Evolutionary conservation across 73 alveolate species (phyloP).

Genomic region (Uronychia setigera): DNA sequence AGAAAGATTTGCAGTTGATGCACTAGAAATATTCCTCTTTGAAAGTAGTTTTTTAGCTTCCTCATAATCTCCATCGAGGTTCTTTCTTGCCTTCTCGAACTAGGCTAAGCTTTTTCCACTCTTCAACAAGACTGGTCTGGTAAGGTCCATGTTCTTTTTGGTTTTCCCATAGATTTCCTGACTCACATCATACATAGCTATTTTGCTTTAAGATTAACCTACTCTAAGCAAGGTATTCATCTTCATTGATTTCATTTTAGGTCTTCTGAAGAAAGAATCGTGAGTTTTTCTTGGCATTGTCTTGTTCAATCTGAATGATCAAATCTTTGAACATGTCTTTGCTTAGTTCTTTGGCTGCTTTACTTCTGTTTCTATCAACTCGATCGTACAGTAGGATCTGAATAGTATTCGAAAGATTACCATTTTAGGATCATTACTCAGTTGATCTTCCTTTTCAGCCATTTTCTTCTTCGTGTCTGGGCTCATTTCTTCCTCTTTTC

Average conservation of each 20-base stretch:
- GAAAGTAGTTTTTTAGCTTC: neutral
- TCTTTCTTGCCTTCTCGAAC: neutral
- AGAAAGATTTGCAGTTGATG: neutral
- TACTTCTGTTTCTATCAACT: neutral
- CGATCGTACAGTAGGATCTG: neutral
- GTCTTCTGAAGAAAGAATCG: neutral
- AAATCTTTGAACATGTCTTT: neutral
- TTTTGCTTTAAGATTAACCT: neutral
- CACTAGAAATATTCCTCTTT: neutral
- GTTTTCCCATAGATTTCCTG: neutral
- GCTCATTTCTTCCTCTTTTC: neutral
- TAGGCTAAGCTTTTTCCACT: neutral
- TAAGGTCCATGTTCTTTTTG: neutral
- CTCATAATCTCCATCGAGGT: neutral
- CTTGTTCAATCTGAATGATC: neutral
- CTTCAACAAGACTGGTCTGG: neutral
- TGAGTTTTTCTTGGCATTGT: neutral
- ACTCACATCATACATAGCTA: neutral
- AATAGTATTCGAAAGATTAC: neutral
- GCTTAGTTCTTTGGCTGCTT: neutral
- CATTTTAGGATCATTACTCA: neutral
- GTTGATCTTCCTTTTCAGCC: neutral
- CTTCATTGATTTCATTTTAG: neutral
- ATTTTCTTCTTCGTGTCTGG: neutral
- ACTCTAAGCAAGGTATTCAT: neutral